Percentiles rank a stretch among this genome's conserved stretches.
Conservation (phyloP, 192 early-diverging fungal genomes). For the Podochytrium sp. region DNA sequence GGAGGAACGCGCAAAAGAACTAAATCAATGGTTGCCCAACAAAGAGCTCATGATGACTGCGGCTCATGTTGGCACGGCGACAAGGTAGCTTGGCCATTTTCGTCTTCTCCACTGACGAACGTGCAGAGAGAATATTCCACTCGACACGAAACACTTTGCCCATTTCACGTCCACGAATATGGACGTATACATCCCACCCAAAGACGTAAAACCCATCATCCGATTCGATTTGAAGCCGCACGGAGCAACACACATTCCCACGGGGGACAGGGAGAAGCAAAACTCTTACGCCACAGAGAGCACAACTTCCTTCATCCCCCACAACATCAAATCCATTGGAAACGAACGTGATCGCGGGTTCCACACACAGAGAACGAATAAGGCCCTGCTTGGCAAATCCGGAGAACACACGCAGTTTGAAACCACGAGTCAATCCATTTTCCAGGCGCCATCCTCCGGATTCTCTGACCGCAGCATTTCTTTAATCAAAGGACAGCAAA, state of each 20-base stretch:
- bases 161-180: slow-evolving; percentile 41
- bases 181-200: slow-evolving; percentile 35
- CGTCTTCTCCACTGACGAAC: too few relatives aligned
- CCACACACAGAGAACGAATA: background rate
- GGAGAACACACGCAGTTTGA: background rate
- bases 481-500: slow-evolving; percentile 11
- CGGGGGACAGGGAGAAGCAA: slow-evolving; percentile 36
- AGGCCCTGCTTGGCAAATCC: slow-evolving; percentile 9
- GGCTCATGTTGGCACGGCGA: slow-evolving; percentile 42
- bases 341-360: background rate
- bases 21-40: slow-evolving; percentile 6
- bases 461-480: slow-evolving; percentile 5
- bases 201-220: background rate
- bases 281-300: slow-evolving; percentile 37
- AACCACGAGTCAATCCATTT: slow-evolving; percentile 24
- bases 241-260: slow-evolving; percentile 36
- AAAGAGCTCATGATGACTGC: slow-evolving; percentile 31
- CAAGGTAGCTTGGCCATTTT: slow-evolving; percentile 5
- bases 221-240: slow-evolving; percentile 23
- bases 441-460: background rate
- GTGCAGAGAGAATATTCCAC: slow-evolving; percentile 37
- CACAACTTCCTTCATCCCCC: slow-evolving; percentile 33
- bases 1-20: slow-evolving; percentile 7
- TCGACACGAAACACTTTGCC: slow-evolving; percentile 44
- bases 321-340: background rate